phyloP scores from a whole-genome alignment of 108 stramenopile genomes.

The Craspedostauros australis region DNA sequence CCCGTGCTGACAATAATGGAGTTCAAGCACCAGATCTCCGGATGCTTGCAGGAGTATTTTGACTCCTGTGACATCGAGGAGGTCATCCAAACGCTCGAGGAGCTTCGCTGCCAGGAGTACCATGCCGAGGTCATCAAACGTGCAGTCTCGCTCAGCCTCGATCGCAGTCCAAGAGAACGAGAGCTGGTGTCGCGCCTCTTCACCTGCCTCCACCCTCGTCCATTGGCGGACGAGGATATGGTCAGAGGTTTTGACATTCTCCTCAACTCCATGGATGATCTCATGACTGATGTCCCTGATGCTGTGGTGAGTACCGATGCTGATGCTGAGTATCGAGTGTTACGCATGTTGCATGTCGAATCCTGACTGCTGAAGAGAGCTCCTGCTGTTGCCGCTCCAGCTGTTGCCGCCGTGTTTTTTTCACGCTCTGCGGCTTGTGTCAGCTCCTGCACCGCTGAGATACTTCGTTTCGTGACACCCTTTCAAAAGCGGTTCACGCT shows the following conservation, averaged over 20 bases:
- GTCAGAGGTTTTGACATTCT: constrained; percentile 82
- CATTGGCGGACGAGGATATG: constrained; percentile 69
- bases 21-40: constrained; percentile 75
- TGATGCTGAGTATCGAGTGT: too few species aligned
- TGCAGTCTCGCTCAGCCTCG: constrained; percentile 70
- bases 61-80: constrained; percentile 76
- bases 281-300: constrained; percentile 86
- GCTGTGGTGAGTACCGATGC: constrained; percentile 61
- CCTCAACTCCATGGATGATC: constrained; percentile 80
- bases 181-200: constrained; percentile 81
- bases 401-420: too few species aligned
- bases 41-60: constrained; percentile 65
- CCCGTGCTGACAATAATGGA: constrained; percentile 77
- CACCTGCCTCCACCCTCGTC: constrained; percentile 75
- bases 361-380: too few species aligned
- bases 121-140: constrained; percentile 78
- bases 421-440: too few species aligned
- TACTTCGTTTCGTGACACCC: too few species aligned
- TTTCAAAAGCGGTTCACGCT: too few species aligned
- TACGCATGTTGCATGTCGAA: too few species aligned
- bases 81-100: constrained; percentile 66
- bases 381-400: too few species aligned
- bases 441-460: too few species aligned
- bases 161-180: constrained; percentile 75
- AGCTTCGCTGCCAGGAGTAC: constrained; percentile 67